phyloP scores from a whole-genome alignment of 306 rosid genomes.

The Acacia melanoxylon region DNA sequence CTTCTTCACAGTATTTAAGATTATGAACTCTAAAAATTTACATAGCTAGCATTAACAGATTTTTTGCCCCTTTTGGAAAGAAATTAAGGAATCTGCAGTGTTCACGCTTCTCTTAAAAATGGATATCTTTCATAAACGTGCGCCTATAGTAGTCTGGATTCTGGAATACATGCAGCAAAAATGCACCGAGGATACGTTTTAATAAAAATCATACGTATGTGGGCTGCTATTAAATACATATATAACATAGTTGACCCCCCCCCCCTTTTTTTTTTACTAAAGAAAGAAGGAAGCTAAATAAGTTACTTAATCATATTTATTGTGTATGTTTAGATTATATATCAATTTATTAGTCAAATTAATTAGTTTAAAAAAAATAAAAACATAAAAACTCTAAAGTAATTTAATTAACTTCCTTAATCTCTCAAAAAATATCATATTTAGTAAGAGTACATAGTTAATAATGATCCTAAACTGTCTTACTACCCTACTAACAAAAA shows the following conservation, averaged over 20 bases:
- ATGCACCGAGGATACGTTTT: no score
- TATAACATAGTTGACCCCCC: no score
- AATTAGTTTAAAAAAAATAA: no score
- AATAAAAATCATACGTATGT: neutral
- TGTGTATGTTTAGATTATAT: no score
- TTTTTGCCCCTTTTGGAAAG: neutral
- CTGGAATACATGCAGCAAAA: neutral
- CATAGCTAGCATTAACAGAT: neutral
- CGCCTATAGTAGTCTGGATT: neutral
- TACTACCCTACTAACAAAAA: neutral
- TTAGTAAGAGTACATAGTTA: neutral
- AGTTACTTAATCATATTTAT: no score
- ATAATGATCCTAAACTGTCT: neutral
- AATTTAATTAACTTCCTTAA: no score
- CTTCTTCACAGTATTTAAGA: neutral
- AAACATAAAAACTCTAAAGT: no score
- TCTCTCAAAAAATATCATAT: no score
- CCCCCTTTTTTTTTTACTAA: no score
- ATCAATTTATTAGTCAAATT: no score
- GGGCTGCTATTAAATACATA: constrained; percentile 11
- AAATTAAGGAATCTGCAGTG: neutral
- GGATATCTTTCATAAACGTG: neutral
- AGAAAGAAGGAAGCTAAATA: no score
- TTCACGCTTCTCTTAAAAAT: neutral
- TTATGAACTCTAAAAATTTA: neutral